phyloP scores from a whole-genome alignment of 306 rosid species.

The Sicyos baderoa region DNA sequence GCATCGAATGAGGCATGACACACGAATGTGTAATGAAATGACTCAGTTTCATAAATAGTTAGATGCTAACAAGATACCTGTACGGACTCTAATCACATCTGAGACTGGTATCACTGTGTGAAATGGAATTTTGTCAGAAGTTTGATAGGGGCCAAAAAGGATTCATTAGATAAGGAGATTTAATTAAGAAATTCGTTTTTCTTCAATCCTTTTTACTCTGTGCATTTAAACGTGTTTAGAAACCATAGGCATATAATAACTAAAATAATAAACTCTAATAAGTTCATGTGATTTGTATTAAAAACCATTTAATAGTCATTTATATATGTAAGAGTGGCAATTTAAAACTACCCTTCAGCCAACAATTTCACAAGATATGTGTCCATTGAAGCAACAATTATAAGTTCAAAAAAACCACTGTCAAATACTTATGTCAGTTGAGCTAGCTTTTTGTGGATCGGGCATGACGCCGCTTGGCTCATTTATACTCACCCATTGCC shows the following conservation, averaged over 20 bases:
- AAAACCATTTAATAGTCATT: no score
- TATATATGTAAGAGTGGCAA: neutral
- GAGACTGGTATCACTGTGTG: conserved; percentile 74
- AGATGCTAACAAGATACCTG: conserved; percentile 45
- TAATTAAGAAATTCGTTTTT: neutral
- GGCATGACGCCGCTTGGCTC: neutral
- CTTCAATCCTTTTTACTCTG: no score
- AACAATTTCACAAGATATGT: neutral
- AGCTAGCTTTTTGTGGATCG: no score
- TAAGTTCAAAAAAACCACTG: no score
- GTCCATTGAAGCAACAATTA: no score
- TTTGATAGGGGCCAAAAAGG: conserved; percentile 18
- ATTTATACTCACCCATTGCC: neutral
- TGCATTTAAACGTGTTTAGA: no score
- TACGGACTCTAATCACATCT: conserved; percentile 75
- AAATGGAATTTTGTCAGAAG: conserved; percentile 21
- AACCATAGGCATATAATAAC: neutral
- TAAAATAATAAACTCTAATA: no score
- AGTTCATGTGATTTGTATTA: no score
- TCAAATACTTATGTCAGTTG: no score
- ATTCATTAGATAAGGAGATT: conserved; percentile 7
- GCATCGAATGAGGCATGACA: neutral
- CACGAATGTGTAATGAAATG: neutral
- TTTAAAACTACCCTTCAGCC: conserved; percentile 6
- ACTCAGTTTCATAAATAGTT: neutral